These are phyloP conservation scores for Leishmania tropica DNA, from an alignment of 208 protist genomes.

Conservation along the genomic window DNA sequence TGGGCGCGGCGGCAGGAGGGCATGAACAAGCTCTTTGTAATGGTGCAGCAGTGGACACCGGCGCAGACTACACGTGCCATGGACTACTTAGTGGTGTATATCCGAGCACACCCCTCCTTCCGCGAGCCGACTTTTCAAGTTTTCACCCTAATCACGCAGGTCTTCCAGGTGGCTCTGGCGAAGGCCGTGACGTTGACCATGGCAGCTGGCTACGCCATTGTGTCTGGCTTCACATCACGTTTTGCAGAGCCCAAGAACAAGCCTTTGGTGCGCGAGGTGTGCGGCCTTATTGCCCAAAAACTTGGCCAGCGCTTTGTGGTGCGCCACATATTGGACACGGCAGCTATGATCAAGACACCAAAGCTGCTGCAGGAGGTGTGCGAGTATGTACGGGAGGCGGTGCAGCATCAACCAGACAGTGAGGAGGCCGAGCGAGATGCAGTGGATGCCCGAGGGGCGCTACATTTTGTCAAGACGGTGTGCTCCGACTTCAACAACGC, in stretches of 20 bases:
- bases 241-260: constrained; percentile 81
- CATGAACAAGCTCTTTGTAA: constrained; percentile 49
- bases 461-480: constrained; percentile 70
- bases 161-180: constrained; percentile 45
- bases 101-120: constrained; percentile 68
- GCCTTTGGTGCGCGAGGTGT: constrained; percentile 48
- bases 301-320: constrained; percentile 68
- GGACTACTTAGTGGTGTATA: constrained; percentile 64
- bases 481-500: constrained; percentile 58
- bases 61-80: constrained; percentile 48
- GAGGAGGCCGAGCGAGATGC: constrained; percentile 26
- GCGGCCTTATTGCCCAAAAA: constrained; percentile 39
- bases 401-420: constrained; percentile 28
- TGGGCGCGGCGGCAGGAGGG: constrained; percentile 73
- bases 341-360: constrained; percentile 55
- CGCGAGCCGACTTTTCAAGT: constrained; percentile 84
- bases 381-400: constrained; percentile 54
- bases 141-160: constrained; percentile 44
- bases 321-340: constrained; percentile 62
- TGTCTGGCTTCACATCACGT: constrained; percentile 59
- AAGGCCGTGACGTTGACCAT: constrained; percentile 43
- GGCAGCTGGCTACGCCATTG: constrained; percentile 69
- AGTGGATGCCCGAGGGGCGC: constrained; percentile 47
- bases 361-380: constrained; percentile 78
- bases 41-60: constrained; percentile 60